Conservation (phyloP, 768 basidiomycete species). For the Auricularia heimuer region DNA sequence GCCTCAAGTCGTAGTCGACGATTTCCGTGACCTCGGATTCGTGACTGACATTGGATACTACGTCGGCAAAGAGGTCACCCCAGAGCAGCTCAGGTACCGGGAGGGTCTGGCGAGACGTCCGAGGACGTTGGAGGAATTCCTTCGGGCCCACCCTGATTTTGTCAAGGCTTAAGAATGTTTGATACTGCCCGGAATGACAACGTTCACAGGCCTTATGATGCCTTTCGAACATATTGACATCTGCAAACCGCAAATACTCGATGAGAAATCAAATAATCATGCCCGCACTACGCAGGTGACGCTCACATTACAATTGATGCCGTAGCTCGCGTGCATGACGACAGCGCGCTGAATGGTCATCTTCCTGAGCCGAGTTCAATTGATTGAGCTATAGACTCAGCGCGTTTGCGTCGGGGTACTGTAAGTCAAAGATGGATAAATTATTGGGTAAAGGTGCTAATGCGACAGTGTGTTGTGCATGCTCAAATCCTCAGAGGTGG, state of each 20-base stretch:
- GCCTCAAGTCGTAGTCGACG: not conserved
- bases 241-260: no score
- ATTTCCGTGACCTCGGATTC: not conserved
- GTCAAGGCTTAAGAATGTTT: not conserved
- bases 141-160: not conserved
- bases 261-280: no score
- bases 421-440: not conserved
- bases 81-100: not conserved
- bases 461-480: not conserved
- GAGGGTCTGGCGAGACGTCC: not conserved
- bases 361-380: no score
- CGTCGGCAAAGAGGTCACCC: not conserved
- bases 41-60: not conserved
- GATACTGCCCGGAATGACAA: no score
- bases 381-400: no score
- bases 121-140: not conserved
- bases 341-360: no score
- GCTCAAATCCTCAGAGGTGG: not conserved
- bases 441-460: not conserved
- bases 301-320: no score
- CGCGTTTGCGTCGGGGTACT: no score
- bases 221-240: no score
- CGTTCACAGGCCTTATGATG: no score
- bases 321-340: no score
- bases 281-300: no score